phyloP scores from a whole-genome alignment of 148 eudicot genomes.

The Nyssa sinensis region DNA sequence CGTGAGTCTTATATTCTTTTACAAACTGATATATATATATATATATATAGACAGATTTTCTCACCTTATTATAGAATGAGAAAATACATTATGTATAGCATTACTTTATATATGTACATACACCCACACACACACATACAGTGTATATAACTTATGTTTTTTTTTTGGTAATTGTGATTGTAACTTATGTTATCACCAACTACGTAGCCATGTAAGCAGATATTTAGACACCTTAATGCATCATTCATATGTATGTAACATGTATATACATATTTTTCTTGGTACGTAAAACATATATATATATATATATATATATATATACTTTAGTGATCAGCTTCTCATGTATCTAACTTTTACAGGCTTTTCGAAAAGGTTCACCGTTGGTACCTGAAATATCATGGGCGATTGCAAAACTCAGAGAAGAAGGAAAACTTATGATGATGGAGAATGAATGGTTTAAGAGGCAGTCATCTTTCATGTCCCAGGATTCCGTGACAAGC shows the following conservation, averaged over 20 bases:
- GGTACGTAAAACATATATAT: too few relatives aligned
- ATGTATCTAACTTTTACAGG: neutral
- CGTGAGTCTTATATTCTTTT: slow-evolving; percentile 17
- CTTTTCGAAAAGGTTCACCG: slow-evolving; percentile 21
- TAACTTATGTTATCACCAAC: neutral
- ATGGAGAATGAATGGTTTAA: slow-evolving; percentile 19
- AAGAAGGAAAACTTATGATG: slow-evolving; percentile 11
- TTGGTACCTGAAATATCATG: slow-evolving; percentile 20
- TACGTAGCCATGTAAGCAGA: too few relatives aligned
- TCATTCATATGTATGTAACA: too few relatives aligned
- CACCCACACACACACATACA: too few relatives aligned
- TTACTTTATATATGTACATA: too few relatives aligned
- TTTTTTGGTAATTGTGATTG: too few relatives aligned
- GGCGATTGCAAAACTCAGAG: slow-evolving; percentile 21
- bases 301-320: too few relatives aligned
- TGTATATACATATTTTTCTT: too few relatives aligned
- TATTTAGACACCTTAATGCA: neutral
- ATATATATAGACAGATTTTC: neutral
- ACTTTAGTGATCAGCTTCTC: too few relatives aligned
- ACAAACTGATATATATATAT: neutral
- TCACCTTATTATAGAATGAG: too few relatives aligned
- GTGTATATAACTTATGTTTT: neutral
- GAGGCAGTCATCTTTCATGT: neutral
- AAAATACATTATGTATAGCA: too few relatives aligned
- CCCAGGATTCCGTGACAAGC: neutral